Conservation (phyloP, 176 grass and related monocot species). For the Carex parvula region DNA sequence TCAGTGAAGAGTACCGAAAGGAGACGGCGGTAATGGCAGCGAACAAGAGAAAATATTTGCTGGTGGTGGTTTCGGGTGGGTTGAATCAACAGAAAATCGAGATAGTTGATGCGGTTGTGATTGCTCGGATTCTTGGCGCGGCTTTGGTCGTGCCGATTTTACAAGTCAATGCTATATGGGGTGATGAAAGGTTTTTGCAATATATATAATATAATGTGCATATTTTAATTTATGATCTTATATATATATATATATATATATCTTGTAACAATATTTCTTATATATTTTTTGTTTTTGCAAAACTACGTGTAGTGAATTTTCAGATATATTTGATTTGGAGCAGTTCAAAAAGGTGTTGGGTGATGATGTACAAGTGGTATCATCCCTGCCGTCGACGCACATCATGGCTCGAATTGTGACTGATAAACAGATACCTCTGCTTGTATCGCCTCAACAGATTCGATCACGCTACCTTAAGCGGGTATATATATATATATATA, state of each 20-base stretch:
- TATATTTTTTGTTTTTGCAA: not conserved
- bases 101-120: conserved; percentile 52
- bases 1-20: conserved; percentile 39
- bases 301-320: conserved; percentile 36
- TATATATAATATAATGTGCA: not conserved
- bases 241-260: too few relatives aligned
- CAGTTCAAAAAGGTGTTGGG: conserved; percentile 42
- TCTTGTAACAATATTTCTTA: too few relatives aligned
- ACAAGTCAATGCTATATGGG: conserved; percentile 51
- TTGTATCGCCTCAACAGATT: conserved; percentile 35
- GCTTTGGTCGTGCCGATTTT: conserved; percentile 45
- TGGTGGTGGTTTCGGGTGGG: conserved; percentile 45
- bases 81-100: conserved; percentile 51
- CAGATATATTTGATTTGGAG: conserved; percentile 45
- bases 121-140: conserved; percentile 45
- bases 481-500: too few relatives aligned
- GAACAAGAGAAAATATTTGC: conserved; percentile 33
- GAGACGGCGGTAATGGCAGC: not conserved
- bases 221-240: not conserved
- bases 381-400: conserved; percentile 47
- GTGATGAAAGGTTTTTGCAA: conserved; percentile 40
- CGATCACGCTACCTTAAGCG: conserved; percentile 37
- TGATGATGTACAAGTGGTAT: conserved; percentile 38
- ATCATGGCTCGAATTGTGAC: conserved; percentile 37
- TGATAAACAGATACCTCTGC: conserved; percentile 35